These are phyloP conservation scores for Phallus indusiatus DNA, from an alignment of 768 basidiomycete genomes.

Conservation along the genomic window DNA sequence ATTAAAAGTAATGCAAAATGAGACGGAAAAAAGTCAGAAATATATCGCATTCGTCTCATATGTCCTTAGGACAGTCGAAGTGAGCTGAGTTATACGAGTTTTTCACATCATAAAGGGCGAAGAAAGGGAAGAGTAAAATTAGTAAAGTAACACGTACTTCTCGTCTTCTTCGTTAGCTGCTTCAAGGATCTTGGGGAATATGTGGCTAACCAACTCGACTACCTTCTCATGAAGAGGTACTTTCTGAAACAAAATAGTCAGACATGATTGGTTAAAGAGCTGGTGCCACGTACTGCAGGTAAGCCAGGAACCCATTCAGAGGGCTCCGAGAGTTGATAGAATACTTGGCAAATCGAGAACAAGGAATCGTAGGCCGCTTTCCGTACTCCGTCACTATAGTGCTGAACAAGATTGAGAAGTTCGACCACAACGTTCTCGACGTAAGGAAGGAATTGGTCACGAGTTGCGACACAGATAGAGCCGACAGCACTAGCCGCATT, in stretches of 20 bases:
- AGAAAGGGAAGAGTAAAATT: slow-evolving; percentile 11
- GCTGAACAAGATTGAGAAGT: slow-evolving; percentile 68
- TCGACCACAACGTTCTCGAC: slow-evolving; percentile 76
- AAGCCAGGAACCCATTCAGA: slow-evolving; percentile 77
- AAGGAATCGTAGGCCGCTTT: slow-evolving; percentile 86
- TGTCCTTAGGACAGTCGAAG: slow-evolving; percentile 51
- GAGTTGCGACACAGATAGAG: slow-evolving; percentile 75
- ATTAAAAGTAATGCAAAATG: not conserved
- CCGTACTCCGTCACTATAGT: slow-evolving; percentile 97
- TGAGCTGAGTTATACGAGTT: slow-evolving; percentile 60
- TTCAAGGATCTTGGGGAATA: slow-evolving; percentile 66
- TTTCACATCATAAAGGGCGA: slow-evolving; percentile 40
- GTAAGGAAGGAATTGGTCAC: slow-evolving; percentile 80
- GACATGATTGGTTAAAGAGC: not conserved
- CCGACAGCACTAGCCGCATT: slow-evolving; percentile 96
- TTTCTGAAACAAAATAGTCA: slow-evolving; percentile 21
- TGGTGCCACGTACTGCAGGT: slow-evolving; percentile 38
- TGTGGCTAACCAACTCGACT: slow-evolving; percentile 67
- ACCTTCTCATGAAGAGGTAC: slow-evolving; percentile 57
- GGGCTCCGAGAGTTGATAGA: slow-evolving; percentile 80
- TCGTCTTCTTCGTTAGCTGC: slow-evolving; percentile 94
- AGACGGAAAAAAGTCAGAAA: slow-evolving; percentile 17
- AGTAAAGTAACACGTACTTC: slow-evolving; percentile 56
- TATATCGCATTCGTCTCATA: slow-evolving; percentile 44
- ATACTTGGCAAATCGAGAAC: slow-evolving; percentile 80